phyloP scores from a whole-genome alignment of 2,329 filamentous ascomycete species.

The Elsinoe perseae region DNA sequence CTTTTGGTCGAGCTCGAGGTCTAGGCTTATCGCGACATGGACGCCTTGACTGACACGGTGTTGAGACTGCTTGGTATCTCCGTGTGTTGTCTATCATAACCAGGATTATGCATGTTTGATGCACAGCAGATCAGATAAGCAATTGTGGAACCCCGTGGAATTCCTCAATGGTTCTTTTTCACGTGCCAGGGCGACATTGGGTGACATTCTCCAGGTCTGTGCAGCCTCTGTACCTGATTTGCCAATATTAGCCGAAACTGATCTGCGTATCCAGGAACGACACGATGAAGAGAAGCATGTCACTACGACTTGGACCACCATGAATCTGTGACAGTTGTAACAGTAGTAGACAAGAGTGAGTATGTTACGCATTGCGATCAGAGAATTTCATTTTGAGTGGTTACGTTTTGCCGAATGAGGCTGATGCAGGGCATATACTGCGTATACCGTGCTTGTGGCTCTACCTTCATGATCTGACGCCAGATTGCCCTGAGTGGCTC shows the following conservation, averaged over 20 bases:
- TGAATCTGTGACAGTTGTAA: not conserved
- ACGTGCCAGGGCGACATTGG: not conserved
- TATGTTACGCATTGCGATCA: not conserved
- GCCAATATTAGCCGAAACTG: not conserved
- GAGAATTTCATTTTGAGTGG: not conserved
- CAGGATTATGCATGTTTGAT: slow-evolving; percentile 9
- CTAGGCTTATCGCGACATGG: slow-evolving; percentile 9
- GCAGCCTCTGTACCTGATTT: not conserved
- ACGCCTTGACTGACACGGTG: not conserved
- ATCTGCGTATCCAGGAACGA: slow-evolving; percentile 3
- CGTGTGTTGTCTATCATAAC: not conserved
- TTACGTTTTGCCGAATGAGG: not conserved
- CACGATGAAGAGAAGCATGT: not conserved
- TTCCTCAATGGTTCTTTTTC: not conserved
- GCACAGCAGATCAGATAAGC: slow-evolving; percentile 11
- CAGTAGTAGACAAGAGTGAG: not conserved
- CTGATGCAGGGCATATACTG: not conserved
- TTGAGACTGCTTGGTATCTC: not conserved
- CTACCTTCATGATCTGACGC: not conserved
- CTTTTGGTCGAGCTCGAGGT: not conserved
- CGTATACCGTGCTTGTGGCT: not conserved
- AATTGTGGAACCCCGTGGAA: not conserved
- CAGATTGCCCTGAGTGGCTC: not conserved
- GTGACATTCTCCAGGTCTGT: not conserved
- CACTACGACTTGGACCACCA: not conserved